phyloP scores from a whole-genome alignment of 2,329 filamentous ascomycete species.

The Pseudocercospora cruenta region DNA sequence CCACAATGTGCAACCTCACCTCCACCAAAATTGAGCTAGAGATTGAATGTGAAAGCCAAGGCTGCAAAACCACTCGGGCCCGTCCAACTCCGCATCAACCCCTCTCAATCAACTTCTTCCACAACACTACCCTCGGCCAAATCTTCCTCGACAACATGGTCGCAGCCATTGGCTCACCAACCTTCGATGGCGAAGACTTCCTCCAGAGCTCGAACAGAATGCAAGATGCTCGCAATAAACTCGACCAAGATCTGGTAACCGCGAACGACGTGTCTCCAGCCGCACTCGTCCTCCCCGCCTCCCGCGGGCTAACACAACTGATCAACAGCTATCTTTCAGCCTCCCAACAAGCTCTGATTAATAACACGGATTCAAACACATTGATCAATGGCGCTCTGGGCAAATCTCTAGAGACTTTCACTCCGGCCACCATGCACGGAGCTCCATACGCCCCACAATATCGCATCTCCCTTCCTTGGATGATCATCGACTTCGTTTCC shows the following conservation, averaged over 20 bases:
- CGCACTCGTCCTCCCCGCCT: neutral
- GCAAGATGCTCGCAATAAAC: neutral
- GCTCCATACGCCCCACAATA: conserved; percentile 2
- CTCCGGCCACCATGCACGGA: neutral
- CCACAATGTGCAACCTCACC: conserved; percentile 2
- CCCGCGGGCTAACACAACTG: neutral
- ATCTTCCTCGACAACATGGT: conserved; percentile 6
- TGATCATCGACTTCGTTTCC: conserved; percentile 4
- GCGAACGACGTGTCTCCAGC: neutral
- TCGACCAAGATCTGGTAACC: neutral
- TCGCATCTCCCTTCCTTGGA: neutral
- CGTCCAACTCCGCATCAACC: neutral
- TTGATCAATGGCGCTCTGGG: neutral
- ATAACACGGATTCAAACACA: neutral
- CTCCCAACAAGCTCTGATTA: conserved; percentile 5
- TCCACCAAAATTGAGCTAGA: neutral
- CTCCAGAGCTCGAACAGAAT: neutral
- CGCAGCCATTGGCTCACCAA: neutral
- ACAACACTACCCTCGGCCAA: conserved; percentile 6
- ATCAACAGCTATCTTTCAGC: conserved; percentile 6
- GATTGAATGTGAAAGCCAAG: neutral
- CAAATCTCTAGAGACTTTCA: neutral
- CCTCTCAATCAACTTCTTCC: neutral
- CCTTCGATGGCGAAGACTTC: conserved; percentile 6
- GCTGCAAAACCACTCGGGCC: neutral